A percentile compares a stretch with the other conserved stretches of the same genome.
Conservation (phyloP, 2,329 filamentous ascomycete species). For the Aspergillus fijiensis region DNA sequence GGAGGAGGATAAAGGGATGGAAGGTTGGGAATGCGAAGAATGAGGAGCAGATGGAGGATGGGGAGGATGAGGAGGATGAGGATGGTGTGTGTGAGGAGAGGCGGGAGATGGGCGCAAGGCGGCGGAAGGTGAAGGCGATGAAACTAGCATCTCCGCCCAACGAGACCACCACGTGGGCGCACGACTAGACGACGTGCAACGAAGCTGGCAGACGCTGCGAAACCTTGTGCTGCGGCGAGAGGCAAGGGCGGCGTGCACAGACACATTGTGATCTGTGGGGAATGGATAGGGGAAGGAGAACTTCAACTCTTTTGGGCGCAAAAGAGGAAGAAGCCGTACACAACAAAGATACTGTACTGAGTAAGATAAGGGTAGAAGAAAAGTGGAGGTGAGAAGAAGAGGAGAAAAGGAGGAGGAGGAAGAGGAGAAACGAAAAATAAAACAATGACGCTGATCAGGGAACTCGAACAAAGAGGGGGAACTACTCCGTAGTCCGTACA, state of each 20-base stretch:
- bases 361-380: neutral
- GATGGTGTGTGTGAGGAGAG: constrained; percentile 22
- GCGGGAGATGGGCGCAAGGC: constrained; percentile 36
- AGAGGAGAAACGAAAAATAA: constrained; percentile 1
- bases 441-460: constrained; percentile 8
- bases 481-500: too few relatives aligned
- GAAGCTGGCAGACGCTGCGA: constrained; percentile 30
- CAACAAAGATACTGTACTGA: neutral
- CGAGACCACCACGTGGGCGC: constrained; percentile 39
- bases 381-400: neutral
- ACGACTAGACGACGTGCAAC: constrained; percentile 35
- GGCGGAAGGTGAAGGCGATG: constrained; percentile 43
- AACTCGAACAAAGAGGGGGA: neutral
- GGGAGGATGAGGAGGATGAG: constrained; percentile 10
- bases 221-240: constrained; percentile 26
- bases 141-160: constrained; percentile 41
- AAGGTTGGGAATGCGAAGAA: constrained; percentile 14
- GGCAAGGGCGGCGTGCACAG: constrained; percentile 26
- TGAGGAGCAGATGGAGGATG: constrained; percentile 19
- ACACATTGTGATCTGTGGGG: constrained; percentile 28
- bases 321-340: constrained; percentile 9
- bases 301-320: constrained; percentile 15
- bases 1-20: constrained; percentile 13
- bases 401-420: constrained; percentile 1
- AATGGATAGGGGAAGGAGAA: neutral